Evolutionary conservation across 1,284 basidiomycete species (phyloP).

Genomic region (Exobasidium rhododendri): DNA sequence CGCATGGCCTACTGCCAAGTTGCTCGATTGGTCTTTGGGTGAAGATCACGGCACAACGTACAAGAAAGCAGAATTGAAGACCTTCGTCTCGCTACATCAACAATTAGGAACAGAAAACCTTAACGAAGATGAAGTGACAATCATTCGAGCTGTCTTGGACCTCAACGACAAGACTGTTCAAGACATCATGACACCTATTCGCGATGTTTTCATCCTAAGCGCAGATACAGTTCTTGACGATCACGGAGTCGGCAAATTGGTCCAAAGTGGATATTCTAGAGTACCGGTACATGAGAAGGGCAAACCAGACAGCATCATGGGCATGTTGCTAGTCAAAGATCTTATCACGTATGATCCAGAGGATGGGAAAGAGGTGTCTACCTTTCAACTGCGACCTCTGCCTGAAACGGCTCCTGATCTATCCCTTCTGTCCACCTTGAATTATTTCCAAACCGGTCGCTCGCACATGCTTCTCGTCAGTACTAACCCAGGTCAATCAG

Average conservation of each 20-base stretch:
- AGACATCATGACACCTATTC: conserved; percentile 61
- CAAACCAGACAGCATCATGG: conserved; percentile 73
- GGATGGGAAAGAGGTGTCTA: conserved; percentile 69
- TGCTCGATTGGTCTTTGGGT: conserved; percentile 58
- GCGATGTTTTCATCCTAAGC: conserved; percentile 76
- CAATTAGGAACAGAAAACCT: conserved; percentile 74
- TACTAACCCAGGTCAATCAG: conserved; percentile 71
- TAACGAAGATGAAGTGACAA: conserved; percentile 81
- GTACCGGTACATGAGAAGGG: conserved; percentile 83
- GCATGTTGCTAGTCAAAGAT: conserved; percentile 71
- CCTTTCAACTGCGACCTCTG: conserved; percentile 63
- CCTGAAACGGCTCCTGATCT: conserved; percentile 84
- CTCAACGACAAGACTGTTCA: conserved; percentile 65
- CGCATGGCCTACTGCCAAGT: conserved; percentile 56
- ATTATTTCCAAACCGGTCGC: conserved; percentile 76
- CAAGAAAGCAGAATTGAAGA: conserved; percentile 67
- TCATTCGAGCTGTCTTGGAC: conserved; percentile 54
- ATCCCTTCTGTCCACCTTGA: conserved; percentile 60
- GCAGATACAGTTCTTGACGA: conserved; percentile 77
- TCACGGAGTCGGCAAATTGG: conserved; percentile 65
- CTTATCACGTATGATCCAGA: conserved; percentile 86
- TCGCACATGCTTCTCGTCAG: conserved; percentile 88
- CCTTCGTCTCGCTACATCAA: conserved; percentile 73
- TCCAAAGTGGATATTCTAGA: conserved; percentile 74
- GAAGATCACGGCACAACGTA: conserved; percentile 57